phyloP scores from a whole-genome alignment of 176 grass and related monocot species.

The Triticum monococcum region DNA sequence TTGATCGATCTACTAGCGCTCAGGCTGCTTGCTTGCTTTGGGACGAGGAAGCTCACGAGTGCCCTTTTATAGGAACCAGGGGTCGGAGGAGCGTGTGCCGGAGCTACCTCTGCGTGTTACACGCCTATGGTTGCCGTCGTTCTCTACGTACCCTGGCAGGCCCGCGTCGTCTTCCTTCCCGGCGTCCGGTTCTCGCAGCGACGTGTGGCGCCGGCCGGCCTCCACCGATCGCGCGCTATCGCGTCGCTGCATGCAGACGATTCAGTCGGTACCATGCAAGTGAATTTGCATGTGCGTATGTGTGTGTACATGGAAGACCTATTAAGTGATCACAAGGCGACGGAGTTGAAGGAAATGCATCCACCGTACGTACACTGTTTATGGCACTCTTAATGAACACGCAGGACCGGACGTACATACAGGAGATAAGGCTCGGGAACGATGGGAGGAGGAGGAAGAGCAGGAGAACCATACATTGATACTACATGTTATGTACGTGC shows the following conservation, averaged over 20 bases:
- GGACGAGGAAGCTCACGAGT: neutral
- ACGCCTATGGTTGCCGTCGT: neutral
- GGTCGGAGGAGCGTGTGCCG: neutral
- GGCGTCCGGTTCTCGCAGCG: neutral
- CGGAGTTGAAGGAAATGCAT: neutral
- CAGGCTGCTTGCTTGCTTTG: neutral
- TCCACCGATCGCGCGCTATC: neutral
- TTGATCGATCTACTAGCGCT: neutral
- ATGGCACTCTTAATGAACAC: too few relatives aligned
- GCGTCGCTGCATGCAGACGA: neutral
- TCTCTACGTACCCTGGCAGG: neutral
- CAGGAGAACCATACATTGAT: neutral
- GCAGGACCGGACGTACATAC: too few relatives aligned
- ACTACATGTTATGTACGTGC: neutral
- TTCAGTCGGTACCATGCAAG: neutral
- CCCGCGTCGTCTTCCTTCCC: neutral
- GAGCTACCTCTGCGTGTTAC: neutral
- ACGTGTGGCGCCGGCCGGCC: neutral
- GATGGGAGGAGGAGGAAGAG: neutral
- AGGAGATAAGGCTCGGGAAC: too few relatives aligned
- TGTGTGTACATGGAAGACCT: neutral
- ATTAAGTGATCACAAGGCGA: neutral
- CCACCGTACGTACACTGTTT: too few relatives aligned
- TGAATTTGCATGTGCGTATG: neutral
- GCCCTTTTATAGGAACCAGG: neutral